These are phyloP conservation scores for Kodamaea derodonti DNA, from an alignment of 1,139 yeast genomes.

Conservation along the genomic window DNA sequence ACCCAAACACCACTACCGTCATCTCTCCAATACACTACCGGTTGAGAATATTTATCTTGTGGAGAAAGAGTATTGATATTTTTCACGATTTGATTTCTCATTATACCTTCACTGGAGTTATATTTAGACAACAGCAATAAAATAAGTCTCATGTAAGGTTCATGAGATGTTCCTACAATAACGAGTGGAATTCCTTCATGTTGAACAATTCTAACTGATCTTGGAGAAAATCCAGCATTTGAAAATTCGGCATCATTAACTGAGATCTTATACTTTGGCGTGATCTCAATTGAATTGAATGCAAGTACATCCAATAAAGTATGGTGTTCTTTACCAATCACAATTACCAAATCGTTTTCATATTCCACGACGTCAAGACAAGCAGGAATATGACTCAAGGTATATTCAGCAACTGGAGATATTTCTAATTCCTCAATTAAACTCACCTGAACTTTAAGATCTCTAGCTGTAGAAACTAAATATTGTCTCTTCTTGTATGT, in stretches of 20 bases:
- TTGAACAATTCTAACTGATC: constrained; percentile 34
- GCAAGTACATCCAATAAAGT: constrained; percentile 48
- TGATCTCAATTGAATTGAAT: constrained; percentile 9
- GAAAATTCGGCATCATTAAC: constrained; percentile 73
- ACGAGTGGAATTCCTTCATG: constrained; percentile 24
- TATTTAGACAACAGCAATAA: constrained; percentile 31
- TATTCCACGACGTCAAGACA: constrained; percentile 37
- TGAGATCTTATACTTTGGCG: constrained; percentile 46
- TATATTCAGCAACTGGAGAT: constrained; percentile 3
- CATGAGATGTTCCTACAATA: constrained; percentile 68
- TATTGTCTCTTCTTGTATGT: constrained; percentile 21
- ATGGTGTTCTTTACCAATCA: constrained; percentile 58
- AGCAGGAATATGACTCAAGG: constrained; percentile 18
- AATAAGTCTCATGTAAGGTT: constrained; percentile 69
- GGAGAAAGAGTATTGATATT: constrained; percentile 62
- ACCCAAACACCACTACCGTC: constrained; percentile 54
- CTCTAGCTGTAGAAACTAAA: constrained; percentile 64
- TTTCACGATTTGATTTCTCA: constrained; percentile 46
- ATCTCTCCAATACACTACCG: constrained; percentile 41
- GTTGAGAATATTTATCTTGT: constrained; percentile 66
- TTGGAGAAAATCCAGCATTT: constrained; percentile 63
- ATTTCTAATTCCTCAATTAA: constrained; percentile 17
- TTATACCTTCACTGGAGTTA: constrained; percentile 13
- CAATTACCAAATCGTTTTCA: constrained; percentile 30
- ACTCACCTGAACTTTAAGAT: constrained; percentile 42